Conservation (phyloP, 371 early-diverging fungal genomes). For the Rhizopus arrhizus region DNA sequence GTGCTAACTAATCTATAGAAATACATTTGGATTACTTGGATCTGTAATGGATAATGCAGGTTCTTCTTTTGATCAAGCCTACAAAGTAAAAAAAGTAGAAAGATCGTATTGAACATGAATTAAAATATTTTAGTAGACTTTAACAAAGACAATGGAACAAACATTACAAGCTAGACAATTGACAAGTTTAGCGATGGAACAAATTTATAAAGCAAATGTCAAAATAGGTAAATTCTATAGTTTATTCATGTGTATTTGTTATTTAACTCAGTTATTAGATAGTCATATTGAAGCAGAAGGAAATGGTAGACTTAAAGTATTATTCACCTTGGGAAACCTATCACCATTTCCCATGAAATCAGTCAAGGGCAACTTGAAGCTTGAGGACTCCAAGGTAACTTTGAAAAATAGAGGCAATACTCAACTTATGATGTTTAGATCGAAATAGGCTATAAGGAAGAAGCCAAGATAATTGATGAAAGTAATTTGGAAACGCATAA, state of each 20-base stretch:
- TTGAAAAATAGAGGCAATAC: neutral
- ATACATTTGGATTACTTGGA: neutral
- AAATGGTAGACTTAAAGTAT: conserved; percentile 10
- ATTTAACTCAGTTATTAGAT: neutral
- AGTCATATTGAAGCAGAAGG: conserved; percentile 15
- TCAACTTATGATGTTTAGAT: neutral
- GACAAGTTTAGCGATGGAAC: conserved; percentile 30
- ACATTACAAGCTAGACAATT: conserved; percentile 27
- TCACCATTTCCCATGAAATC: conserved; percentile 6
- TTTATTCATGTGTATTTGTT: neutral
- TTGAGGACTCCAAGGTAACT: conserved; percentile 1
- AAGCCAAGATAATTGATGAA: neutral
- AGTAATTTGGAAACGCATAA: neutral
- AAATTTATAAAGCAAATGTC: conserved; percentile 26
- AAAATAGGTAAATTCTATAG: conserved; percentile 20
- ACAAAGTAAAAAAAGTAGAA: neutral
- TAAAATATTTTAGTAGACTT: conserved; percentile 11
- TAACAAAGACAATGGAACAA: conserved; percentile 24
- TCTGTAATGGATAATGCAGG: neutral
- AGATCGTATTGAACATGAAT: no score
- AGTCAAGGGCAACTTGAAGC: conserved; percentile 2
- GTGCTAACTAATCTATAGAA: no score
- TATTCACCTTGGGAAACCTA: conserved; percentile 4
- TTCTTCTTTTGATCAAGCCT: neutral
- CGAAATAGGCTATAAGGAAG: neutral